A percentile compares a stretch with the other conserved stretches of the same genome.
phyloP scores from a whole-genome alignment of 257 asterid genomes.

The Forsythia viridissima region DNA sequence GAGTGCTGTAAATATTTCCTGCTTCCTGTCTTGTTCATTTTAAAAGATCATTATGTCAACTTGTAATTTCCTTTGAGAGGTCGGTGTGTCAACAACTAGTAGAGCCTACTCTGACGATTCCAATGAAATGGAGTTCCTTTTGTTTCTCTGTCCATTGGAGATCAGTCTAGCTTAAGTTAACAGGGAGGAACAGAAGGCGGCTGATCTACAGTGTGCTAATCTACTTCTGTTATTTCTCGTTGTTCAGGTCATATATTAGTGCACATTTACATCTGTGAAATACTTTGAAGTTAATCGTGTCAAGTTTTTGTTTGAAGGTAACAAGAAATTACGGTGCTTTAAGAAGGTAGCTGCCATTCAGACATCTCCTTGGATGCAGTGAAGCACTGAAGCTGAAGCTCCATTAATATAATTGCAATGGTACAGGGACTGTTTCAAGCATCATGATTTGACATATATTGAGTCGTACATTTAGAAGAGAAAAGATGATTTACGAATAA shows the following conservation, averaged over 20 bases:
- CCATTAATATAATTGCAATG: neutral
- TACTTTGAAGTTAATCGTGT: neutral
- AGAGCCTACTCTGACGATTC: neutral
- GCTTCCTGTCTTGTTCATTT: neutral
- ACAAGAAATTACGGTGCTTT: constrained; percentile 83
- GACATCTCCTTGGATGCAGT: constrained; percentile 2
- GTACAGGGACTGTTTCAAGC: constrained; percentile 1
- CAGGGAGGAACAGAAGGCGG: neutral
- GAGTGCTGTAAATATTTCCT: neutral
- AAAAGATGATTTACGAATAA: neutral
- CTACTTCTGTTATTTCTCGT: neutral
- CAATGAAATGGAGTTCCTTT: neutral
- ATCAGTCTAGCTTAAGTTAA: neutral
- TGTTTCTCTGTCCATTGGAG: neutral
- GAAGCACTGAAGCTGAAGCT: no score
- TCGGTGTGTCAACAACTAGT: neutral
- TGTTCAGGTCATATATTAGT: neutral
- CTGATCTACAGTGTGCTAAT: neutral
- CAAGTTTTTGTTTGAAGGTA: constrained; percentile 46
- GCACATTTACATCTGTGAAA: neutral
- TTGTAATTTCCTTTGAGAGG: no score
- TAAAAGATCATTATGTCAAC: neutral
- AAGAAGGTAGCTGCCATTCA: constrained; percentile 46
- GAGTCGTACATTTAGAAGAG: neutral
- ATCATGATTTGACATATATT: neutral